A percentile compares a stretch with the other conserved stretches of the same genome.
Evolutionary conservation across 2,329 filamentous ascomycete genomes (phyloP).

Genomic region (Ustulina deusta): DNA sequence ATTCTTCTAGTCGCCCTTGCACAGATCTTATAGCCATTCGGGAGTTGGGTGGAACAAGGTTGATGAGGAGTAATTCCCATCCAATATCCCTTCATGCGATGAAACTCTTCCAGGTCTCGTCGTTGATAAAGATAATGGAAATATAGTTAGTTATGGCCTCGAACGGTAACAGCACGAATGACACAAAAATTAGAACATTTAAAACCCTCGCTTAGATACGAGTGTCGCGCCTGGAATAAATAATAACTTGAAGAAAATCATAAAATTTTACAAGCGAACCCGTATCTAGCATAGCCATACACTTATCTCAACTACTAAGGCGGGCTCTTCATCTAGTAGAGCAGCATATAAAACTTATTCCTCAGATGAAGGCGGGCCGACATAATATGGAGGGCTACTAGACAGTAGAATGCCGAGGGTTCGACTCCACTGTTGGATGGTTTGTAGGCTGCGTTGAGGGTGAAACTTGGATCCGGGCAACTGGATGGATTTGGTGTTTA

Average conservation of each 20-base stretch:
- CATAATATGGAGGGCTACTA: no score
- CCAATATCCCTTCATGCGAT: not conserved
- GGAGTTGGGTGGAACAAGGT: not conserved
- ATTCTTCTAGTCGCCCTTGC: not conserved
- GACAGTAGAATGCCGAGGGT: no score
- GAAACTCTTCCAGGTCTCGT: not conserved
- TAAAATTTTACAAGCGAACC: not conserved
- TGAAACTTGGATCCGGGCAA: no score
- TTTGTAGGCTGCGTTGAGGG: no score
- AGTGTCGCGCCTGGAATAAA: not conserved
- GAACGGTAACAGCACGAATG: not conserved
- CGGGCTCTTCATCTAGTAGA: no score
- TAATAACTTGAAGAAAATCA: not conserved
- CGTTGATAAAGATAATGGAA: not conserved
- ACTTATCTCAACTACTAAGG: no score
- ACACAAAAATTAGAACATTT: not conserved
- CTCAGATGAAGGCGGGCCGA: no score
- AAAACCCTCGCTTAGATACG: not conserved
- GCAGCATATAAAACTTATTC: no score
- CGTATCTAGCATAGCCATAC: no score
- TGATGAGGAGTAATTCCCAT: not conserved
- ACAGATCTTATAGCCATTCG: slow-evolving; percentile 11
- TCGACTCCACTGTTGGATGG: no score
- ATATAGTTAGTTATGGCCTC: slow-evolving; percentile 10
- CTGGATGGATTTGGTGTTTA: no score